Conservation (phyloP, 2,329 filamentous ascomycete species). For the Uncinocarpus reesii region DNA sequence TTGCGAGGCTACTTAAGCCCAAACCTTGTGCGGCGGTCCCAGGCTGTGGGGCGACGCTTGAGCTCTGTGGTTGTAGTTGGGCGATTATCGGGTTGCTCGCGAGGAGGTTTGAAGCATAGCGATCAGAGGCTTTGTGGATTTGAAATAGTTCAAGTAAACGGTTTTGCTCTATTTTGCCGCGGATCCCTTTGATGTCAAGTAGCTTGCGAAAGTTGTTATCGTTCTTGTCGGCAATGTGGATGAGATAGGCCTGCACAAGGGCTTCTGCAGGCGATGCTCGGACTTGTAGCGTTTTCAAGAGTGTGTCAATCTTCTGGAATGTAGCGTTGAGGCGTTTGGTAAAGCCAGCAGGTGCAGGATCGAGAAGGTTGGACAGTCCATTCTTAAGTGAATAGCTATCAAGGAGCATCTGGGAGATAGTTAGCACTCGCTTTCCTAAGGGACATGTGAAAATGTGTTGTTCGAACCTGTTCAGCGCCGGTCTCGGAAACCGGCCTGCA, state of each 20-base stretch:
- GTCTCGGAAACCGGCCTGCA: slow-evolving; percentile 87
- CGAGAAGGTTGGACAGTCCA: slow-evolving; percentile 42
- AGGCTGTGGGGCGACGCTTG: slow-evolving; percentile 27
- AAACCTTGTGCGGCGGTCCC: slow-evolving; percentile 34
- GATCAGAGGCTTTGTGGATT: slow-evolving; percentile 59
- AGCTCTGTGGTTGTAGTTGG: slow-evolving; percentile 41
- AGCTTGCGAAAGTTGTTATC: slow-evolving; percentile 95
- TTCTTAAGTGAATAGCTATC: slow-evolving; percentile 67
- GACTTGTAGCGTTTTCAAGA: slow-evolving; percentile 94
- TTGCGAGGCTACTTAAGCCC: slow-evolving; percentile 37
- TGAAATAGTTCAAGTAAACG: slow-evolving; percentile 85
- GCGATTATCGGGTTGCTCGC: slow-evolving; percentile 61
- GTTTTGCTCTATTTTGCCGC: slow-evolving; percentile 64
- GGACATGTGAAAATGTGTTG: not conserved
- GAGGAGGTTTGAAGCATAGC: slow-evolving; percentile 57
- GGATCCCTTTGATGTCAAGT: slow-evolving; percentile 86
- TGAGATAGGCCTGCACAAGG: slow-evolving; percentile 91
- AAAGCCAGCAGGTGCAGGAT: slow-evolving; percentile 55
- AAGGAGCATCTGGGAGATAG: slow-evolving; percentile 63
- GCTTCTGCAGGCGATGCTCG: slow-evolving; percentile 83
- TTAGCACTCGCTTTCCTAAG: slow-evolving; percentile 9
- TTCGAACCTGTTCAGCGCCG: slow-evolving; percentile 71
- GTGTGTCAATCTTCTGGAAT: slow-evolving; percentile 77
- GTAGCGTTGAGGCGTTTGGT: slow-evolving; percentile 74
- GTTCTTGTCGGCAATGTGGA: slow-evolving; percentile 88